These are phyloP conservation scores for Trichoderma cornu-damae DNA, from an alignment of 2,329 filamentous ascomycete genomes.

Conservation along the genomic window DNA sequence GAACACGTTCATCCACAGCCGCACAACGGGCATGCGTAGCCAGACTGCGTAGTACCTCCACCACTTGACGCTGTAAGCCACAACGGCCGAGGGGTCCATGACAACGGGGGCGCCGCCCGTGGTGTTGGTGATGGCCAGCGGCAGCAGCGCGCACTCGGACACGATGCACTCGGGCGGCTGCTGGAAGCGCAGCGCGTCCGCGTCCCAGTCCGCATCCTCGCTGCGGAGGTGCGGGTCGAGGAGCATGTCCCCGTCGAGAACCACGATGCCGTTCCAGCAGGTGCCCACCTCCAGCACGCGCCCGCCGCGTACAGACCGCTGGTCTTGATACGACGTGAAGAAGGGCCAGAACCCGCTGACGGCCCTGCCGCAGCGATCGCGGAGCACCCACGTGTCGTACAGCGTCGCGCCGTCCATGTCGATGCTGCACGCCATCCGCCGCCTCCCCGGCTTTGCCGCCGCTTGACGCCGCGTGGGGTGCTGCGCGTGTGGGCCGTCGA, in stretches of 20 bases:
- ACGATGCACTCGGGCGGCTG: conserved; percentile 18
- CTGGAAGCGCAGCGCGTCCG: conserved; percentile 16
- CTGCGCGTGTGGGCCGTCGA: background rate
- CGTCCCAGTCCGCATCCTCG: conserved; percentile 8
- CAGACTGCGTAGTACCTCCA: conserved; percentile 20
- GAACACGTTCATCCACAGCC: conserved; percentile 17
- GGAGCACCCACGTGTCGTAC: conserved; percentile 20
- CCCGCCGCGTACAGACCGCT: conserved; percentile 9
- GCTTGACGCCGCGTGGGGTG: background rate
- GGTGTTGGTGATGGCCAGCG: conserved; percentile 13
- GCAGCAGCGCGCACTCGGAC: conserved; percentile 18
- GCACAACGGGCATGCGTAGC: conserved; percentile 18
- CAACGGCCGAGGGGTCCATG: conserved; percentile 15
- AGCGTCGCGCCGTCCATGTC: conserved; percentile 20
- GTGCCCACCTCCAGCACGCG: conserved; percentile 17
- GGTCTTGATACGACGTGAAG: conserved; percentile 15
- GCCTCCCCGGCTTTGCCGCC: background rate
- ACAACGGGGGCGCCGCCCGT: conserved; percentile 19
- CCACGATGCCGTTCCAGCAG: conserved; percentile 20
- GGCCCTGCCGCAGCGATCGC: conserved; percentile 17
- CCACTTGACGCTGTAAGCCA: conserved; percentile 17
- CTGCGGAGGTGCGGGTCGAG: conserved; percentile 12
- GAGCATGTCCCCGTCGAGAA: conserved; percentile 19
- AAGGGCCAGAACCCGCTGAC: conserved; percentile 20
- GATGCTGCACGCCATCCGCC: conserved; percentile 18